phyloP scores from a whole-genome alignment of 2,329 filamentous ascomycete genomes.

The Chaetomium globosum region DNA sequence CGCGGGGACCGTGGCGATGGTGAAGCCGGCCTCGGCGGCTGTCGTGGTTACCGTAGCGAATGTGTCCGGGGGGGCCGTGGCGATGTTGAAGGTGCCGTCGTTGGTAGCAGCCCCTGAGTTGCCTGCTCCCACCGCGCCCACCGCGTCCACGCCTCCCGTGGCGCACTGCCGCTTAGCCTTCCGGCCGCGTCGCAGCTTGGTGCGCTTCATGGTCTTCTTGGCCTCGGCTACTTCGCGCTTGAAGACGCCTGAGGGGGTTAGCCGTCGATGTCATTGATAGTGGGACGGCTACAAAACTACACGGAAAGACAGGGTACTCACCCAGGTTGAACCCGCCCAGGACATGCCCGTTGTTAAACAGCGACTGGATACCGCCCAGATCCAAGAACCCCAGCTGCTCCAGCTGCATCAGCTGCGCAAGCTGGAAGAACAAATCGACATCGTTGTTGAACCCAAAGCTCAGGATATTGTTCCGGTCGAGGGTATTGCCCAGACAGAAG shows the following conservation, averaged over 20 bases:
- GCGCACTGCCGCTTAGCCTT: constrained; percentile 38
- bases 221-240: constrained; percentile 39
- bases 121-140: neutral
- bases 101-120: neutral
- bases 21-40: neutral
- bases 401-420: constrained; percentile 41
- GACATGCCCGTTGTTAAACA: constrained; percentile 38
- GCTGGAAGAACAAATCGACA: constrained; percentile 41
- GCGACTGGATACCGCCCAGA: constrained; percentile 37
- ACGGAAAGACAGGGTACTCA: constrained; percentile 18
- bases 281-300: neutral
- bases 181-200: constrained; percentile 35
- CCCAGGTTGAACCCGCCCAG: constrained; percentile 36
- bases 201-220: constrained; percentile 38
- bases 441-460: constrained; percentile 37
- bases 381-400: constrained; percentile 40
- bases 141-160: neutral
- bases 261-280: neutral
- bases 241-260: constrained; percentile 35
- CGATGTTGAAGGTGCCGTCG: constrained; percentile 12
- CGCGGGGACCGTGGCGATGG: neutral
- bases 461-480: constrained; percentile 37
- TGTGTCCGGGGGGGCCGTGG: constrained; percentile 6
- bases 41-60: constrained; percentile 18
- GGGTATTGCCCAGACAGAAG: constrained; percentile 39